phyloP scores from a whole-genome alignment of 257 asterid species.

The Forsythia viridissima region DNA sequence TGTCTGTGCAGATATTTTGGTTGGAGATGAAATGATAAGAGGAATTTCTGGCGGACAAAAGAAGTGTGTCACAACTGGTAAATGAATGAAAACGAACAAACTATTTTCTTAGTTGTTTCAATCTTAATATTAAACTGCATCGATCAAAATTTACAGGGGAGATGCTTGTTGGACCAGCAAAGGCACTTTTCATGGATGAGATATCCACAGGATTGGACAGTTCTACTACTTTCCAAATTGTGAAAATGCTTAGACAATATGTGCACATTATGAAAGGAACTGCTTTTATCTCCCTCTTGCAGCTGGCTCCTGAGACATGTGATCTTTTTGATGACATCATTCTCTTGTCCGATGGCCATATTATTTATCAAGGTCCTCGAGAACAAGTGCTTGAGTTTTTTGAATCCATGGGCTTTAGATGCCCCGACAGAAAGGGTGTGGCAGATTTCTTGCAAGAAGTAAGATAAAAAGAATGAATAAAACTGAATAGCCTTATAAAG shows the following conservation, averaged over 20 bases:
- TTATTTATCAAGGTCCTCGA: slow-evolving; percentile 65
- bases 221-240: slow-evolving; percentile 60
- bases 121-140: background rate
- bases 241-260: slow-evolving; percentile 48
- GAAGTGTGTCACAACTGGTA: slow-evolving; percentile 44
- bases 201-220: slow-evolving; percentile 72
- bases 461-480: slow-evolving; percentile 9
- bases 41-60: slow-evolving; percentile 47
- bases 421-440: slow-evolving; percentile 62
- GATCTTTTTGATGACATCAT: slow-evolving; percentile 63
- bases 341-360: slow-evolving; percentile 53
- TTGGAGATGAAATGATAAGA: slow-evolving; percentile 44
- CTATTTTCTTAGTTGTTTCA: background rate
- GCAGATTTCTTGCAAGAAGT: slow-evolving; percentile 81
- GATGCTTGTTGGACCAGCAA: slow-evolving; percentile 69
- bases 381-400: slow-evolving; percentile 52
- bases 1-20: slow-evolving; percentile 43
- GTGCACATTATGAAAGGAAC: slow-evolving; percentile 72
- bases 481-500: background rate
- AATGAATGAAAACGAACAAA: background rate
- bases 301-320: slow-evolving; percentile 70
- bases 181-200: slow-evolving; percentile 75
- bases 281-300: slow-evolving; percentile 65
- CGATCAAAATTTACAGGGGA: slow-evolving; percentile 37
- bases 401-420: slow-evolving; percentile 64